These are phyloP conservation scores for Elongisporangium undulatum DNA, from an alignment of 352 stramenopile species.

Conservation along the genomic window DNA sequence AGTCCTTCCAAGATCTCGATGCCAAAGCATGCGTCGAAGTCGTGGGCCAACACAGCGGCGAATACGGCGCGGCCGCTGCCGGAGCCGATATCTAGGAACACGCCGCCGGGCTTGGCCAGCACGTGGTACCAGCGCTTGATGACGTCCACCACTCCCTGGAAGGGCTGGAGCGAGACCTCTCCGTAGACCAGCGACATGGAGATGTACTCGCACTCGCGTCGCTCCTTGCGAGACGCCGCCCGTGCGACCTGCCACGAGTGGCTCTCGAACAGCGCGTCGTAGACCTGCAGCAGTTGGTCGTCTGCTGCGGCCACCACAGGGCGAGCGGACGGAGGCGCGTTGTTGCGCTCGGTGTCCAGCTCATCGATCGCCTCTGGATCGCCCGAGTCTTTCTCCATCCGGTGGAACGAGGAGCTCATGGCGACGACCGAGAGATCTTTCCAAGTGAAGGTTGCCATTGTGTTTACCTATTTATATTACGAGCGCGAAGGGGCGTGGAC, in stretches of 20 bases:
- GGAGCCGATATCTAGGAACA: constrained; percentile 87
- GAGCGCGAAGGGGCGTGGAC: constrained; percentile 8
- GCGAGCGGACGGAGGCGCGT: not conserved
- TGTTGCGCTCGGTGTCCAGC: not conserved
- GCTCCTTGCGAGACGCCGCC: constrained; percentile 29
- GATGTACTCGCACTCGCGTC: constrained; percentile 47
- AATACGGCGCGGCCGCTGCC: constrained; percentile 88
- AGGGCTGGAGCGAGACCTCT: constrained; percentile 84
- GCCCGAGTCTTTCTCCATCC: not conserved
- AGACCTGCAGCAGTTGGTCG: constrained; percentile 16
- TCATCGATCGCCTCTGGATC: not conserved
- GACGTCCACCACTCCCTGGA: constrained; percentile 58
- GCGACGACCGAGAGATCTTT: not conserved
- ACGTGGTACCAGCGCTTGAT: constrained; percentile 59
- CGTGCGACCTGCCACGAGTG: constrained; percentile 30
- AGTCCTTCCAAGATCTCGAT: constrained; percentile 88
- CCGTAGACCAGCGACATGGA: constrained; percentile 85
- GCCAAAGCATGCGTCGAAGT: constrained; percentile 82
- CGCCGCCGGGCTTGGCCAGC: constrained; percentile 55
- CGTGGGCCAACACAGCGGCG: constrained; percentile 72
- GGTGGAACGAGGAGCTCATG: not conserved
- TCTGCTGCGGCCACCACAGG: not conserved
- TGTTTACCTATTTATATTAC: not conserved
- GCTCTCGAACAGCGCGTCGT: constrained; percentile 39
- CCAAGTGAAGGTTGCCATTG: not conserved